These are phyloP conservation scores for Tirmania nivea DNA, from an alignment of 495 filamentous ascomycete genomes.

Conservation along the genomic window DNA sequence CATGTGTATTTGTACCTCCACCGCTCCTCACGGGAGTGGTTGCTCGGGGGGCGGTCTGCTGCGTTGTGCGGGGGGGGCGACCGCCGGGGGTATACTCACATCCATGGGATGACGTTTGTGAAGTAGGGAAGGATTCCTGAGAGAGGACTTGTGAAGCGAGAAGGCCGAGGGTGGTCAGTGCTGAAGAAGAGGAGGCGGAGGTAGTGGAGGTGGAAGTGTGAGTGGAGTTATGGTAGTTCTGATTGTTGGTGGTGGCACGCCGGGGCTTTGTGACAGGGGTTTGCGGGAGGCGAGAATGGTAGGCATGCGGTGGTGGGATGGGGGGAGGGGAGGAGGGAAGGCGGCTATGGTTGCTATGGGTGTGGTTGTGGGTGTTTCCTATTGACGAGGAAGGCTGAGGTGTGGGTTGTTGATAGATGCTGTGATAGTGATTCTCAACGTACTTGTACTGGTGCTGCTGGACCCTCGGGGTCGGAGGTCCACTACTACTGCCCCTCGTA, in stretches of 20 bases:
- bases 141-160: neutral
- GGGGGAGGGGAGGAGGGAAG: slow-evolving; percentile 6
- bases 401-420: neutral
- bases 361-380: too few relatives aligned
- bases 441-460: neutral
- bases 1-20: too few relatives aligned
- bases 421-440: neutral
- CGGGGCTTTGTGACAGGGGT: neutral
- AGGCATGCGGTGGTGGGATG: slow-evolving; percentile 6
- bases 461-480: neutral
- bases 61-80: too few relatives aligned
- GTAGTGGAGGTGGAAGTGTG: slow-evolving; percentile 8
- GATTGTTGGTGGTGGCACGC: neutral
- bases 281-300: slow-evolving; percentile 8
- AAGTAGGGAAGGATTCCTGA: neutral
- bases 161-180: slow-evolving; percentile 2
- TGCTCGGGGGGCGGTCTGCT: too few relatives aligned
- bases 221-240: neutral
- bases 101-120: neutral
- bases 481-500: neutral
- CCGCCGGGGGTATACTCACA: too few relatives aligned
- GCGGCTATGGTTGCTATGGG: slow-evolving; percentile 3
- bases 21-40: too few relatives aligned
- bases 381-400: too few relatives aligned
- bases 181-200: slow-evolving; percentile 8